Percentiles rank a stretch among this genome's conserved stretches.
Conservation (phyloP, 805 yeast genomes). For the Trichomonascus vanleenenianus region DNA sequence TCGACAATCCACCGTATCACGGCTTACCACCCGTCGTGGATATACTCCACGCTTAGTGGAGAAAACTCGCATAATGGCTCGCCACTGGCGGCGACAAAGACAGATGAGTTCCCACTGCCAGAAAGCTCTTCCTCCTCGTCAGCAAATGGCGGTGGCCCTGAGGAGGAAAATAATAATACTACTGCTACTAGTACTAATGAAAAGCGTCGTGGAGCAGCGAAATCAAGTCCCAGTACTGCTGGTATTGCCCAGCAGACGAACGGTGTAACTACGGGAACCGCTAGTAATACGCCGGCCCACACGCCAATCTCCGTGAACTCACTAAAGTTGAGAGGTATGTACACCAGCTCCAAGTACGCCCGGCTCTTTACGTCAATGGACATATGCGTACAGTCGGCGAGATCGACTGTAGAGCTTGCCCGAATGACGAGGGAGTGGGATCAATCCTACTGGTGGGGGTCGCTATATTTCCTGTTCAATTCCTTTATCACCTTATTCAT, state of each 20-base stretch:
- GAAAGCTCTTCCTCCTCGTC: neutral
- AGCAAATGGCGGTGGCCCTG: neutral
- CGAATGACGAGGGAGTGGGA: slow-evolving; percentile 10
- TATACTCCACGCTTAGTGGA: slow-evolving; percentile 8
- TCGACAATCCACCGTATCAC: slow-evolving; percentile 15
- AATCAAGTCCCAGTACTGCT: too few species aligned
- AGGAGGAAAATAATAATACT: neutral
- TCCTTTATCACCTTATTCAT: slow-evolving; percentile 16
- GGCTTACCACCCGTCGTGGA: slow-evolving; percentile 21
- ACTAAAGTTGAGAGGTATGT: too few species aligned
- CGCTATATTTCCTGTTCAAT: slow-evolving; percentile 10
- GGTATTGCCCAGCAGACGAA: neutral
- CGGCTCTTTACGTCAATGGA: slow-evolving; percentile 14
- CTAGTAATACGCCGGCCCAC: too few species aligned
- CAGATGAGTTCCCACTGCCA: neutral
- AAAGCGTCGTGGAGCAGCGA: too few species aligned
- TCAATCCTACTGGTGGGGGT: slow-evolving; percentile 7
- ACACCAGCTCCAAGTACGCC: slow-evolving; percentile 8
- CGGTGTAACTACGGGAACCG: neutral
- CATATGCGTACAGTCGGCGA: slow-evolving; percentile 16
- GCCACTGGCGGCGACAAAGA: neutral
- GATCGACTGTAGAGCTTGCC: slow-evolving; percentile 14
- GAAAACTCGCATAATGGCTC: neutral
- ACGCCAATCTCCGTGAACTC: too few species aligned
- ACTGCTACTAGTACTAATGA: neutral